Percentiles rank a stretch among this genome's conserved stretches.
phyloP scores from a whole-genome alignment of 352 stramenopile genomes.

The Peronospora farinosa region DNA sequence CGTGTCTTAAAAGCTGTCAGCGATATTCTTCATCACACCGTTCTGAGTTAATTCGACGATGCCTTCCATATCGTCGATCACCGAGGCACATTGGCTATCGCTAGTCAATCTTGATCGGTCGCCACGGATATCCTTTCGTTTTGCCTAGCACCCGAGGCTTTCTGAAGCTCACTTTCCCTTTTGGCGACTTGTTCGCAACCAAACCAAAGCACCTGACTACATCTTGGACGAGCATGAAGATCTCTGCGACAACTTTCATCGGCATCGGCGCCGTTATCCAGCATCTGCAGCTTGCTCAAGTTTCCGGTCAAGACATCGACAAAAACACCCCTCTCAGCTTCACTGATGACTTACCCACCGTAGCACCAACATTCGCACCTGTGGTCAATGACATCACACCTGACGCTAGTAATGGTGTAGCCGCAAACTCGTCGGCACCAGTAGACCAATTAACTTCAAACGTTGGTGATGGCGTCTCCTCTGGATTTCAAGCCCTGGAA shows the following conservation, averaged over 20 bases:
- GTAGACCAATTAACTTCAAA: constrained; percentile 1
- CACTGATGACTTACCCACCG: constrained; percentile 9
- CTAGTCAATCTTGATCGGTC: too few species aligned
- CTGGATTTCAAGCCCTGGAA: constrained; percentile 20
- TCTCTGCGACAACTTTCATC: constrained; percentile 17
- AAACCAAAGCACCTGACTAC: constrained; percentile 10
- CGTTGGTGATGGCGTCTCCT: constrained; percentile 11
- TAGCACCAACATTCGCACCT: constrained; percentile 10
- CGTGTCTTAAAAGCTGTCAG: too few species aligned
- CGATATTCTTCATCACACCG: too few species aligned
- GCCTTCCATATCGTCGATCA: too few species aligned
- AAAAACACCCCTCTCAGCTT: constrained; percentile 15
- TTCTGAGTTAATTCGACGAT: too few species aligned
- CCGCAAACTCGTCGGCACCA: constrained; percentile 5
- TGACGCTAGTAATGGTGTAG: constrained; percentile 1
- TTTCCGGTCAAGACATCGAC: constrained; percentile 11
- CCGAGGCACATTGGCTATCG: too few species aligned
- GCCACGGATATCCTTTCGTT: too few species aligned
- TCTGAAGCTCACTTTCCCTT: constrained; percentile 30
- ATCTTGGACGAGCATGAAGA: constrained; percentile 24
- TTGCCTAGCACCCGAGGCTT: too few species aligned
- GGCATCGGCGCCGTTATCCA: constrained; percentile 20
- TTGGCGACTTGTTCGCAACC: constrained; percentile 13
- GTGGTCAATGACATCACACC: constrained; percentile 7
- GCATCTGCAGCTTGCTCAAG: constrained; percentile 10